Evolutionary conservation across 2,329 filamentous ascomycete genomes (phyloP), one percentile per base, ranked within the genome.

Genomic region (Rhexocercosporidium sp.): DNA sequence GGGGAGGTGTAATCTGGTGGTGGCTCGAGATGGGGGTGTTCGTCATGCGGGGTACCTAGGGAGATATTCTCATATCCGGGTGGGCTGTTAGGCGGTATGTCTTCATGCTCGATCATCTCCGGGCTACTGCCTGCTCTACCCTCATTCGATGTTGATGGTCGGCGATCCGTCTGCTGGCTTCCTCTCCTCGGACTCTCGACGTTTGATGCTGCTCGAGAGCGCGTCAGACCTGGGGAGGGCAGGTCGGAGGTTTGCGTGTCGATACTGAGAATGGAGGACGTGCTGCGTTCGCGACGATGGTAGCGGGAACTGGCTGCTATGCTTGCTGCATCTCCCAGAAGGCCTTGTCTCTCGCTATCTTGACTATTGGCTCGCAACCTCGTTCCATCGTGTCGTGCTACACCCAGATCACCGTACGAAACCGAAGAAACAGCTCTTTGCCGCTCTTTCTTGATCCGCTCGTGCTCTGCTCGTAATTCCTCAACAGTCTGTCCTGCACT

Each of bases 321-420:
- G 75, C 72, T 73, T 72, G 90, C 92, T 1, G 90, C 88, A 70
- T 90, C 89, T 39, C 90, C 91, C 14, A 95, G 82, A 9, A 95
- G 80, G 0, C 91, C 91, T 51, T 90, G 82, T 34, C 88, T 83
- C 75, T 95, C 91, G 73, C 89, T 92, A 72, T 94, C 92, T 20
- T 83, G 84, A 69, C 90, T 94, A 74, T 89, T 91, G 41, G 90
- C 90, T 34, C 92, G 85, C 31, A 96, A 79, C 54, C 92, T 83
- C 0, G 91, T 92, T 59, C 92, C 92, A 73, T 96, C 92, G 73
- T 92, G 91, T 53, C 90, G 84, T 0, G 91, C 92, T 16, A 94
- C 86, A 39, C 92, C 92, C 4, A 96, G 78, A 49, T 92, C 90
- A 11, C 86, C 90, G 73, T 96, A 96, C 51, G 89, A 88, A 20